Evolutionary conservation across 495 filamentous ascomycete species (phyloP), one percentile per base, ranked within the genome.

Genomic region (Trichoderma gamsii): DNA sequence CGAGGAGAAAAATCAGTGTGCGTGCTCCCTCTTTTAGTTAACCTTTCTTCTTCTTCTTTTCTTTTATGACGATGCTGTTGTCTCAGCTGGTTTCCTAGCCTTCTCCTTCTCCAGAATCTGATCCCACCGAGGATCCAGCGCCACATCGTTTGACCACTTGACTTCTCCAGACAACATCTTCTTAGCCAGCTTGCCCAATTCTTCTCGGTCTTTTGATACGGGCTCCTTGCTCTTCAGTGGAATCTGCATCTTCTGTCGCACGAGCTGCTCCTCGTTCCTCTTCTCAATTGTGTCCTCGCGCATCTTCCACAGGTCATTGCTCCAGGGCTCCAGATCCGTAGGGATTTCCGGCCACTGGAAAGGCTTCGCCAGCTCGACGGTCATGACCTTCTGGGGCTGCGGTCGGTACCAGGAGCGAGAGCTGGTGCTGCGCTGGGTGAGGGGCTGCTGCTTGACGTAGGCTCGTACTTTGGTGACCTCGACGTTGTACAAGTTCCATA

Each of bases 371-470:
- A 97, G 84, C 81, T 96, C 89, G 63, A 93, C 90, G 35, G 89
- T 92, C 93, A 97, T 97, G 76, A 86, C 90, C 86, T 97, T 97
- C 70, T 88, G 83, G 43, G 86, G 81, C 67, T 81, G 78, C 32
- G 90, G 89, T 29, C 92, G 84, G 73, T 78, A 82, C 73, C 76
- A 79, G 64, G 74, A 64, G 61, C 46, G 41, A 25, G 74, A 41
- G 49, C 78, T 72, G 56, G 76, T 72, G 66, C 81, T 83, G 64
- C 79, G 80, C 65, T 79, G 83, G 66, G 77, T 77, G 38, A 91
- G 81, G 64, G 83, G 84, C 72, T 84, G 82, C 74, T 90, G 86
- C 76, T 91, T 85, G 76, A 97, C 82, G 73, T 87, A 96, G 69
- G 90, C 92, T 38, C 93, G 89, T 68, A 97, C 85, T 44, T 77